Evolutionary conservation across 1,284 basidiomycete species (phyloP).

Genomic region (Irpex lacteus): DNA sequence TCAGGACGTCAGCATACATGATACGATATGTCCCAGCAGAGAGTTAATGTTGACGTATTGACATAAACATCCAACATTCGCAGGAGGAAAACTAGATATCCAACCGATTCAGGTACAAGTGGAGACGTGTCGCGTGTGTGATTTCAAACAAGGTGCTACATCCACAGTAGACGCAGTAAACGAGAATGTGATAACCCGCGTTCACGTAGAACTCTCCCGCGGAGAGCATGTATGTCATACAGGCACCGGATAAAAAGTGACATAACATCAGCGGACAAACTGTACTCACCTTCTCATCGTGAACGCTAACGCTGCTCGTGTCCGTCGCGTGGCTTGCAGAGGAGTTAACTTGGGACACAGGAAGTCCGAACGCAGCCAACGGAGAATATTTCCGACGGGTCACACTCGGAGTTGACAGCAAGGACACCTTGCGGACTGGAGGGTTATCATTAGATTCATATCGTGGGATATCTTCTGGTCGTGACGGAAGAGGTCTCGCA

Average conservation of each 20-base stretch:
- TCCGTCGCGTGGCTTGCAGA: conserved; percentile 7
- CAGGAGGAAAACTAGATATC: neutral
- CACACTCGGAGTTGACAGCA: conserved; percentile 12
- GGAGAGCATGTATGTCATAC: neutral
- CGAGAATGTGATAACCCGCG: neutral
- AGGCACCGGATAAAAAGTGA: neutral
- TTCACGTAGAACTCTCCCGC: neutral
- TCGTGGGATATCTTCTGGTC: neutral
- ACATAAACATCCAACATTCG: neutral
- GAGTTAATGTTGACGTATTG: neutral
- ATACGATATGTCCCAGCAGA: neutral
- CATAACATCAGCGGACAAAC: neutral
- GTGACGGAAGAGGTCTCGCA: neutral
- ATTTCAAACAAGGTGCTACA: neutral
- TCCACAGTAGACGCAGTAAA: neutral
- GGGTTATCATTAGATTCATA: neutral
- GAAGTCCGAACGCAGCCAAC: conserved; percentile 18
- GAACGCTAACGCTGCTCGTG: conserved; percentile 5
- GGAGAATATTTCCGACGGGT: conserved; percentile 20
- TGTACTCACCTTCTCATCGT: conserved; percentile 13
- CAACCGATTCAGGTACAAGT: neutral
- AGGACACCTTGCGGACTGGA: neutral
- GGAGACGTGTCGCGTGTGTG: neutral
- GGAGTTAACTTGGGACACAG: conserved; percentile 7
- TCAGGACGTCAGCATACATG: neutral